A percentile compares a stretch with the other conserved stretches of the same genome.
Conservation (phyloP, 495 filamentous ascomycete genomes). For the Daldinia bambusicola region DNA sequence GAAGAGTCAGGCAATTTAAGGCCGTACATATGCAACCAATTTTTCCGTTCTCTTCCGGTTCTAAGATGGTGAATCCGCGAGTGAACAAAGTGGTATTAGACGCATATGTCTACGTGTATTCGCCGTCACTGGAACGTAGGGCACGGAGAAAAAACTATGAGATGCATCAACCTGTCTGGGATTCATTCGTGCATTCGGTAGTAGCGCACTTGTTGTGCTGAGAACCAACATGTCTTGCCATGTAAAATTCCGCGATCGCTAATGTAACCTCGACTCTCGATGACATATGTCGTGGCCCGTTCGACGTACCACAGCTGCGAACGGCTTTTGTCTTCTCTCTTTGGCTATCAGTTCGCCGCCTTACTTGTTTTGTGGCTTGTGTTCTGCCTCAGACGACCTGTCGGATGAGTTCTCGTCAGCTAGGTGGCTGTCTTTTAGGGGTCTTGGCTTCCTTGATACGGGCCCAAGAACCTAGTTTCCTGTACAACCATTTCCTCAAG, state of each 20-base stretch:
- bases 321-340: neutral
- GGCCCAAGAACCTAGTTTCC: neutral
- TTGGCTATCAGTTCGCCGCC: neutral
- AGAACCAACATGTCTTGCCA: constrained; percentile 9
- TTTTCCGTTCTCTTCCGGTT: neutral
- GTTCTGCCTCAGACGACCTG: neutral
- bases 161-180: neutral
- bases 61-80: no score
- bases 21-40: neutral
- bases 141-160: neutral
- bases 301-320: constrained; percentile 22
- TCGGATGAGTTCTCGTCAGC: neutral
- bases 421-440: neutral
- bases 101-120: neutral
- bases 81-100: no score
- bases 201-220: neutral
- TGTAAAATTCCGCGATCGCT: constrained; percentile 5
- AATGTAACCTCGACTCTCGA: constrained; percentile 22
- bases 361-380: neutral
- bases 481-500: neutral
- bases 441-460: neutral
- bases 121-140: neutral
- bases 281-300: constrained; percentile 34
- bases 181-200: neutral
- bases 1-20: neutral